phyloP scores from a whole-genome alignment of 352 stramenopile species.

The Peronospora destructor region DNA sequence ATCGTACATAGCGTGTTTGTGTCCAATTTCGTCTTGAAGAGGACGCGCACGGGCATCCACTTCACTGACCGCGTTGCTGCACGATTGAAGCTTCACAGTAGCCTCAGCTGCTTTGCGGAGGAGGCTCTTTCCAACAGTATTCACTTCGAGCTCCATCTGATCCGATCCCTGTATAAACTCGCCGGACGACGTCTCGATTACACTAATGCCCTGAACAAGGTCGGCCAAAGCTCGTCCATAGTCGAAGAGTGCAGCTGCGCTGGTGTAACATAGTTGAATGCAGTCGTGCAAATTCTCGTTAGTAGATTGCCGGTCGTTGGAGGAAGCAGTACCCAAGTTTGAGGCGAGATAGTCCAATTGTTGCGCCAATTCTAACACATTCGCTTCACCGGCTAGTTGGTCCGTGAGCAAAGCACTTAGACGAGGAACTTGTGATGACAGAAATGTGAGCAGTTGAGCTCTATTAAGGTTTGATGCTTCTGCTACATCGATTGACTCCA shows the following conservation, averaged over 20 bases:
- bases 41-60: slow-evolving; percentile 3
- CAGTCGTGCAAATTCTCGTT: slow-evolving; percentile 25
- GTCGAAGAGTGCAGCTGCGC: slow-evolving; percentile 32
- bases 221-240: slow-evolving; percentile 35
- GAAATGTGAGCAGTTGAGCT: slow-evolving; percentile 30
- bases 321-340: slow-evolving; percentile 14
- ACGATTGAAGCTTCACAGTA: slow-evolving; percentile 7
- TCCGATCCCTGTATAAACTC: slow-evolving; percentile 8
- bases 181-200: slow-evolving; percentile 40
- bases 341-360: slow-evolving; percentile 47
- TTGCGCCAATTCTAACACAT: slow-evolving; percentile 40
- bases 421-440: slow-evolving; percentile 35
- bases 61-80: slow-evolving; percentile 9
- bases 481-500: not conserved
- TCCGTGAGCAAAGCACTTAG: slow-evolving; percentile 35
- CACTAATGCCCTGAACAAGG: slow-evolving; percentile 45
- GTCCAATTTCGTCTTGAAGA: slow-evolving; percentile 21
- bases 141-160: slow-evolving; percentile 39
- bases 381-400: slow-evolving; percentile 27
- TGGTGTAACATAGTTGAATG: slow-evolving; percentile 35
- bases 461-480: slow-evolving; percentile 16
- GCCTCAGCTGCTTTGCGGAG: slow-evolving; percentile 22
- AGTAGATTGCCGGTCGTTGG: not conserved
- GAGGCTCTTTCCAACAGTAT: slow-evolving; percentile 30
- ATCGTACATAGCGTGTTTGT: slow-evolving; percentile 11